Base-by-base conservation (phyloP, 768 basidiomycete genomes). In the Rhizopogon roseolus region DNA sequence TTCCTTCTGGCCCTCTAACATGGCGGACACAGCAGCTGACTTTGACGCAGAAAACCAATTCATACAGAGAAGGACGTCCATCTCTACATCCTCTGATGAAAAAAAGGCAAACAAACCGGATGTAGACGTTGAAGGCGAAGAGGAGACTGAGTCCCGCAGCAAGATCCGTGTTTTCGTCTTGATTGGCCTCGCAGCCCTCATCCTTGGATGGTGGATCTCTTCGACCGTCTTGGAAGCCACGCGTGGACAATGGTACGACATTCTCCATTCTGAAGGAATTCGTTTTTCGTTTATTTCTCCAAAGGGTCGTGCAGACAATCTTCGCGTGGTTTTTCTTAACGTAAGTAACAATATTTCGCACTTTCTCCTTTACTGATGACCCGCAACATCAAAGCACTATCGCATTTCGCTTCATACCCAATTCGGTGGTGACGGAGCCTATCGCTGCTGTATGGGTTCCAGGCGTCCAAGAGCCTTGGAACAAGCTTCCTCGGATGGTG, bases 151-250 rank as follows among this genome's bases (percentile, higher is more conserved):
- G 10, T 50, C 54, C n/a, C 39, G 61, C 36, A 60, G 54, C 54
- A 68, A 53, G 53, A 59, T 68, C 51, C 73, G 77, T 11, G 74
- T 76, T n/a, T 70, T 71, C 60, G 64, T 83, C 44, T 71, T 91
- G 36, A 68, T 66, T 44, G 81, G 60, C 14, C 57, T 85, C 1
- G 86, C 84, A 9, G 61, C 75, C 11, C 64, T 85, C 48, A 89
- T 93, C 58, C 73, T 92, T 41, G 90, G 80, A 40, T 93, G 90
- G 90, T 93, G 90, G 90, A 84, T 93, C 36, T 86, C 85, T 55
- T 71, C 90, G 8, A 90, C 81, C 0, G 66, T 90, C 11, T 69
- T 93, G 46, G 60, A 73, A 51, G 82, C 76, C 5, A 92, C 91
- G 3, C 81, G 90, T 49, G 84, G 81, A 67, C 77, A 88, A 73